Evolutionary conservation across 2,329 filamentous ascomycete species (phyloP).

Genomic region (Colletotrichum orbiculare): DNA sequence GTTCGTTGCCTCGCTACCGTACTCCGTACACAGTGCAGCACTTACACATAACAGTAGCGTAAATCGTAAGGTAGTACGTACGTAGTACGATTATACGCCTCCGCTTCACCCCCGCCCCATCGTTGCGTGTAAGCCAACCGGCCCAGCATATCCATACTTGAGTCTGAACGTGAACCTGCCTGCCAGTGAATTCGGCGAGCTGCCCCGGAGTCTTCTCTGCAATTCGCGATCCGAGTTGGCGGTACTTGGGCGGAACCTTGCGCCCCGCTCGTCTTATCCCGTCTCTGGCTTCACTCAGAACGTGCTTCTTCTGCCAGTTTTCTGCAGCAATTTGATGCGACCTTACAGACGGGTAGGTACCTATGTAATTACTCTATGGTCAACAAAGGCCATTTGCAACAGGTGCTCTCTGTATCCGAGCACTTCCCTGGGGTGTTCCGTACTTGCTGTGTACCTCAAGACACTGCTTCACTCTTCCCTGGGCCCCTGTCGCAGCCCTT

Average conservation of each 20-base stretch:
- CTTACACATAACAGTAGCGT: no score
- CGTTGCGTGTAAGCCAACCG: slow-evolving; percentile 33
- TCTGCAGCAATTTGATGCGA: slow-evolving; percentile 9
- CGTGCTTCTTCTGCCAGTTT: neutral
- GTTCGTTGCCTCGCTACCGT: neutral
- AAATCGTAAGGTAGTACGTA: no score
- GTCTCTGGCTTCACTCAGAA: neutral
- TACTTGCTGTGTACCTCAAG: neutral
- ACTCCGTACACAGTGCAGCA: no score
- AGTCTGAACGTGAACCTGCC: no score
- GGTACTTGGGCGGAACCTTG: slow-evolving; percentile 34
- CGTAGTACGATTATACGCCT: no score
- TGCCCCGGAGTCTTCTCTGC: no score
- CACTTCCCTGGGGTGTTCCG: no score
- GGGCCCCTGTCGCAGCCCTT: neutral
- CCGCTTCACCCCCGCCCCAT: slow-evolving; percentile 35
- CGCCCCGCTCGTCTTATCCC: neutral
- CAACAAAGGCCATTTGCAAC: no score
- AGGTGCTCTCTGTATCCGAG: no score
- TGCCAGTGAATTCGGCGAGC: no score
- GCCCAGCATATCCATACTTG: no score
- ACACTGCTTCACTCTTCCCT: neutral
- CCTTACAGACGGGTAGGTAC: neutral
- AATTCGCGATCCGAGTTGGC: slow-evolving; percentile 34
- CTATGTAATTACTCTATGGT: no score